Conservation (phyloP, 805 yeast genomes). For the Scheffersomyces amazonensis region DNA sequence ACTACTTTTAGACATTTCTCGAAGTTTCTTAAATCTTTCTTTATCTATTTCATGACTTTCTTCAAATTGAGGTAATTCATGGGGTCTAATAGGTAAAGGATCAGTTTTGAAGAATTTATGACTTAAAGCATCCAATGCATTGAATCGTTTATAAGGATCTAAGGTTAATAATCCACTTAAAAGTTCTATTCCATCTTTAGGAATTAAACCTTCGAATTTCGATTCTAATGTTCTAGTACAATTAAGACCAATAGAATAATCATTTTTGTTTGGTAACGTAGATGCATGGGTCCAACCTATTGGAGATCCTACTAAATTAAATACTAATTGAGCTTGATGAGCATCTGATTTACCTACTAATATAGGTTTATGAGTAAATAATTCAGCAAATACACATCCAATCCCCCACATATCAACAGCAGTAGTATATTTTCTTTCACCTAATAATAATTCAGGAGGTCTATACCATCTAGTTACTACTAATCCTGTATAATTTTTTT, state of each 20-base stretch:
- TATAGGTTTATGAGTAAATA: slow-evolving; percentile 78
- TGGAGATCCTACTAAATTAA: slow-evolving; percentile 82
- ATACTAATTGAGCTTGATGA: slow-evolving; percentile 83
- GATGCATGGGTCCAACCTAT: slow-evolving; percentile 61
- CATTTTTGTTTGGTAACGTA: slow-evolving; percentile 53
- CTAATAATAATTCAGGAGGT: slow-evolving; percentile 89
- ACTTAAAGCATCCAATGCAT: slow-evolving; percentile 74
- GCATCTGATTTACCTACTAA: slow-evolving; percentile 81
- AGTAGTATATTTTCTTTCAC: slow-evolving; percentile 83
- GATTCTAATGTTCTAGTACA: slow-evolving; percentile 46
- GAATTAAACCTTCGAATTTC: slow-evolving; percentile 43
- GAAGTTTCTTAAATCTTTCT: slow-evolving; percentile 51
- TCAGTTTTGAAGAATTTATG: slow-evolving; percentile 65
- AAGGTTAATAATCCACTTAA: slow-evolving; percentile 60
- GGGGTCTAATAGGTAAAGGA: slow-evolving; percentile 61
- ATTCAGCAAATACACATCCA: slow-evolving; percentile 93
- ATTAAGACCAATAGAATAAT: slow-evolving; percentile 43
- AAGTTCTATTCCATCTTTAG: slow-evolving; percentile 50
- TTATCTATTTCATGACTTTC: slow-evolving; percentile 90
- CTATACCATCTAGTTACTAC: slow-evolving; percentile 98
- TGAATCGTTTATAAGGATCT: slow-evolving; percentile 70
- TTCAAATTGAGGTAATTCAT: slow-evolving; percentile 63
- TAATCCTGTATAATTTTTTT: slow-evolving; percentile 50
- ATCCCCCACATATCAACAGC: slow-evolving; percentile 98
- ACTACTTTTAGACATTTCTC: background rate